Evolutionary conservation across 1,284 basidiomycete species (phyloP).

Genomic region (Bondarzewia mesenterica): DNA sequence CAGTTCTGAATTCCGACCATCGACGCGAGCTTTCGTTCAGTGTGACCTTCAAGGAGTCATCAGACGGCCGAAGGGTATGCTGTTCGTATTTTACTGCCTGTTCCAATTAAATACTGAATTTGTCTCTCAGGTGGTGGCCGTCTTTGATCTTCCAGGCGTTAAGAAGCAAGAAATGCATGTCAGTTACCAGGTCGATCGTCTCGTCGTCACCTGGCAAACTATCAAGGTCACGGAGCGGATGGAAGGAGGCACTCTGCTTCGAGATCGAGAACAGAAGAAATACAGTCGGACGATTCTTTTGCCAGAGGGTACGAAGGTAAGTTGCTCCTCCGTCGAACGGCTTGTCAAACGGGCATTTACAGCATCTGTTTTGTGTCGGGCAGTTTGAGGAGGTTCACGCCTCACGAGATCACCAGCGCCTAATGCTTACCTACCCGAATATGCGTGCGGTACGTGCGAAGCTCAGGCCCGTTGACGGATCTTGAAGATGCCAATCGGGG

Average conservation of each 20-base stretch:
- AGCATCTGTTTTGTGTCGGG: constrained; percentile 1
- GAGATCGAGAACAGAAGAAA: constrained; percentile 51
- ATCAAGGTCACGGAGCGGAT: constrained; percentile 47
- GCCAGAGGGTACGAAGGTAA: constrained; percentile 40
- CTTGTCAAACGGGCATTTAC: constrained; percentile 1
- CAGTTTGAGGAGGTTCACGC: constrained; percentile 65
- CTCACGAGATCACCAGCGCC: constrained; percentile 46
- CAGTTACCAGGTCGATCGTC: constrained; percentile 50
- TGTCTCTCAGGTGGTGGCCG: constrained; percentile 27
- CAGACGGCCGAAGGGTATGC: constrained; percentile 51
- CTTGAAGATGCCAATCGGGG: neutral
- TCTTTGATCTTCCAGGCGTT: constrained; percentile 57
- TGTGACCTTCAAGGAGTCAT: constrained; percentile 56
- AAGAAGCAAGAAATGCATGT: constrained; percentile 66
- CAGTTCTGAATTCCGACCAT: constrained; percentile 3
- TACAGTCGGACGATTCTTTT: constrained; percentile 38
- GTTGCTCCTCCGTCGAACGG: constrained; percentile 7
- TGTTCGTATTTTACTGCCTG: constrained; percentile 21
- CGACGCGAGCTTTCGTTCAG: constrained; percentile 24
- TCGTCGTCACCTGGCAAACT: constrained; percentile 63
- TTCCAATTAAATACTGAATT: neutral
- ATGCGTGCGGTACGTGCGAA: constrained; percentile 27
- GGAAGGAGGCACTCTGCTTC: constrained; percentile 48
- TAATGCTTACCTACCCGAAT: constrained; percentile 61
- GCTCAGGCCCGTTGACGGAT: constrained; percentile 5